Percentiles rank a stretch among this genome's conserved stretches.
Evolutionary conservation across 2,329 filamentous ascomycete species (phyloP).

Genomic region (Diaporthe velutina): DNA sequence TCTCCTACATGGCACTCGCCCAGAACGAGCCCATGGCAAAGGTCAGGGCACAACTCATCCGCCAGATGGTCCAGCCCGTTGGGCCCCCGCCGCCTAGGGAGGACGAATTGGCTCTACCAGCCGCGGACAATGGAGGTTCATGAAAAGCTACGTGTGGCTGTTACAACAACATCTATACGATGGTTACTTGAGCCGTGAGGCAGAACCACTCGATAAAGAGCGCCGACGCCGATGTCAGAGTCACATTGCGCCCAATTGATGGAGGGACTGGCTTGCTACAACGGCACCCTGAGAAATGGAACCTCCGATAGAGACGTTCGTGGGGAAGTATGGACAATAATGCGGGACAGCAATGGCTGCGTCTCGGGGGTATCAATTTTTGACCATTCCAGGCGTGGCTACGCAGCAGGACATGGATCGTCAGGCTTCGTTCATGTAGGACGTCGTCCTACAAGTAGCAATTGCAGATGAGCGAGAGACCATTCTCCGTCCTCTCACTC

Average conservation of each 20-base stretch:
- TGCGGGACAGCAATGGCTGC: not conserved
- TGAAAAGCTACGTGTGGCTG: not conserved
- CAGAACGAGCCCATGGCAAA: conserved; percentile 88
- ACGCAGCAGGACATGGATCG: conserved; percentile 11
- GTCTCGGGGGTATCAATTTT: conserved; percentile 35
- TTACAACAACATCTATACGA: not conserved
- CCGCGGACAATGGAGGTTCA: conserved; percentile 42
- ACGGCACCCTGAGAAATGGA: not conserved
- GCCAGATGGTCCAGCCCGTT: conserved; percentile 78
- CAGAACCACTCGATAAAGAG: not conserved
- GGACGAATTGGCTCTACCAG: conserved; percentile 51
- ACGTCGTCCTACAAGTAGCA: not conserved
- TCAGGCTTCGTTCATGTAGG: not conserved
- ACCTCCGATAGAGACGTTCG: not conserved
- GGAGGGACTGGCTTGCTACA: not conserved
- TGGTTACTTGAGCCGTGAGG: not conserved
- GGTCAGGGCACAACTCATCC: conserved; percentile 83
- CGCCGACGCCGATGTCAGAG: not conserved
- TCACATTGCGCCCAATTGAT: not conserved
- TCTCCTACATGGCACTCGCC: conserved; percentile 90
- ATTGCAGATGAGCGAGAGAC: conserved; percentile 24
- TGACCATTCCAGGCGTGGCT: conserved; percentile 21
- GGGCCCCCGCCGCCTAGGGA: conserved; percentile 70
- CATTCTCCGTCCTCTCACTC: not conserved
- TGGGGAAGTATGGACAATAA: not conserved